A percentile compares a stretch with the other conserved stretches of the same genome.
These are phyloP conservation scores for Solanum piurae DNA, from an alignment of 257 asterid species.

Conservation along the genomic window DNA sequence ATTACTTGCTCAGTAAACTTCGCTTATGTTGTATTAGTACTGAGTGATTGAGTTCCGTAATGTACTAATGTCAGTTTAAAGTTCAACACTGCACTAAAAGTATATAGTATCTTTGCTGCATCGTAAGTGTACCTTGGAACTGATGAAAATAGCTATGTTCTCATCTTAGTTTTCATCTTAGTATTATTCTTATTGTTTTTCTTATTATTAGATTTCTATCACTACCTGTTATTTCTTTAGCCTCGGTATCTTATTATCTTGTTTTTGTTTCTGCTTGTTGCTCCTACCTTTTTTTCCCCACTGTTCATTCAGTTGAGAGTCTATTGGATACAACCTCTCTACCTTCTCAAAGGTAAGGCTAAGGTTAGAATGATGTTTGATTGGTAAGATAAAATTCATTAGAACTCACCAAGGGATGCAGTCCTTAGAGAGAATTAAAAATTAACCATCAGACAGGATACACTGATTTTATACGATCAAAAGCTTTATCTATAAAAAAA, in stretches of 20 bases:
- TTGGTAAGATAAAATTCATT: background rate
- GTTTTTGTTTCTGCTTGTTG: background rate
- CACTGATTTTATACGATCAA: background rate
- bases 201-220: background rate
- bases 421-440: background rate
- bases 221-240: background rate
- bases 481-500: background rate
- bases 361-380: background rate
- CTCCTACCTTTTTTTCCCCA: background rate
- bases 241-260: background rate
- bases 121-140: background rate
- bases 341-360: background rate
- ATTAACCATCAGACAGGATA: background rate
- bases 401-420: background rate
- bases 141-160: background rate
- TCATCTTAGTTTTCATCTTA: background rate
- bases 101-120: background rate
- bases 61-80: background rate
- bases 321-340: background rate
- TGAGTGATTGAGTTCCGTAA: background rate
- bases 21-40: background rate
- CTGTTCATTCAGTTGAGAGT: background rate
- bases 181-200: background rate
- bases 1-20: background rate
- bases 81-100: background rate